Evolutionary conservation across 352 stramenopile genomes (phyloP).

Genomic region (Thraustochytrium sp.): DNA sequence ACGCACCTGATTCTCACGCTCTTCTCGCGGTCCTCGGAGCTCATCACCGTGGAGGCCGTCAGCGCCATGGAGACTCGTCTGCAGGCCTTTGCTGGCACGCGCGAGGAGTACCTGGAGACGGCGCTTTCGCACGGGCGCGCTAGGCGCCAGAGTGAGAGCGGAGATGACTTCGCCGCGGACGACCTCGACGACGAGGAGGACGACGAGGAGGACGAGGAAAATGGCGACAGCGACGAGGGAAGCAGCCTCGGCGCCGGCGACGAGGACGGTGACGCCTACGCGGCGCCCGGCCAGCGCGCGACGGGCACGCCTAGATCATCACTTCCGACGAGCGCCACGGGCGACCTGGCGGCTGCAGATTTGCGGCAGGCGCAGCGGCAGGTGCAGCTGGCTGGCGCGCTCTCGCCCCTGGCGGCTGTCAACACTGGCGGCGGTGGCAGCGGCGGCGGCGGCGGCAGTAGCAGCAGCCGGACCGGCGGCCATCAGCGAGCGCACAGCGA

Average conservation of each 20-base stretch:
- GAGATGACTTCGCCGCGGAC: not conserved
- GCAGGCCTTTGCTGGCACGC: slow-evolving; percentile 10
- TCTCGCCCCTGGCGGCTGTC: not conserved
- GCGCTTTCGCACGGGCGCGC: not conserved
- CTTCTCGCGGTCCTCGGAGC: slow-evolving; percentile 75
- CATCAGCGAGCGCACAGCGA: not conserved
- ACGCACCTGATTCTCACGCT: slow-evolving; percentile 92
- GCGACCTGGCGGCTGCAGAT: not conserved
- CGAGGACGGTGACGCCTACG: not conserved
- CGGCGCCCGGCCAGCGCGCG: no score
- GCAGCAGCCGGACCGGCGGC: not conserved
- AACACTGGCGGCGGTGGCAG: not conserved
- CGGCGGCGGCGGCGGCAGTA: not conserved
- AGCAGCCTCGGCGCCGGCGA: not conserved
- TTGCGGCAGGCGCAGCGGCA: not conserved
- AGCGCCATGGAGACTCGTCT: not conserved
- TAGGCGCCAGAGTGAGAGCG: not conserved
- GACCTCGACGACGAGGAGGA: not conserved
- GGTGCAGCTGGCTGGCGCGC: not conserved
- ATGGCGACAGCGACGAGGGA: not conserved
- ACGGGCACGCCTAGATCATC: no score
- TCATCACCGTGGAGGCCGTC: slow-evolving; percentile 35
- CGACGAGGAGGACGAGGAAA: not conserved
- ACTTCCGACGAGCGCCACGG: not conserved
- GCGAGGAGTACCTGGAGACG: not conserved